Conservation (phyloP, 169 alveolate species). For the Besnoitia besnoiti region DNA sequence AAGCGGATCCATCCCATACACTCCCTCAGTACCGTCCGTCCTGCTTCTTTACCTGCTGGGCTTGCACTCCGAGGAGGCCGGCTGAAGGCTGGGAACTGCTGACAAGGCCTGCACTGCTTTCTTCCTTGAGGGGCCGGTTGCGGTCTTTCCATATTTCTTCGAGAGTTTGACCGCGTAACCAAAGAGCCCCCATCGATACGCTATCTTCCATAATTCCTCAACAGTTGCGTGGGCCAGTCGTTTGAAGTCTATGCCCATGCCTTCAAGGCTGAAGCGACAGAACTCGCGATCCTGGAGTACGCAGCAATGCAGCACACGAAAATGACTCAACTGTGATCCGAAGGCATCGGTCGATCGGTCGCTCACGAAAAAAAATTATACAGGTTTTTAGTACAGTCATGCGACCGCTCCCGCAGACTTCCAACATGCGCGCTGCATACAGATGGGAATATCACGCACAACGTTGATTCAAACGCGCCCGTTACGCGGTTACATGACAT, state of each 20-base stretch:
- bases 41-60: background rate
- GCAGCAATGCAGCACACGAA: background rate
- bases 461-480: too few relatives aligned
- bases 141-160: constrained; percentile 21
- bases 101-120: background rate
- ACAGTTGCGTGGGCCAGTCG: constrained; percentile 57
- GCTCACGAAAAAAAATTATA: background rate
- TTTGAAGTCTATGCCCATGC: constrained; percentile 19
- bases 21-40: too few relatives aligned
- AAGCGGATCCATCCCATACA: too few relatives aligned
- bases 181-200: constrained; percentile 42
- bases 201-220: constrained; percentile 48
- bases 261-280: constrained; percentile 19
- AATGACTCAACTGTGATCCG: background rate
- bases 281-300: constrained; percentile 22
- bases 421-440: too few relatives aligned
- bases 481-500: too few relatives aligned
- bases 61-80: background rate
- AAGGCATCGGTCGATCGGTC: background rate
- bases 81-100: background rate
- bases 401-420: too few relatives aligned
- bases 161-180: constrained; percentile 26
- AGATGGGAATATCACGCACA: too few relatives aligned
- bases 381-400: background rate
- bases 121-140: background rate